Evolutionary conservation across 768 basidiomycete genomes (phyloP).

Genomic region (Kondoa subrosea): DNA sequence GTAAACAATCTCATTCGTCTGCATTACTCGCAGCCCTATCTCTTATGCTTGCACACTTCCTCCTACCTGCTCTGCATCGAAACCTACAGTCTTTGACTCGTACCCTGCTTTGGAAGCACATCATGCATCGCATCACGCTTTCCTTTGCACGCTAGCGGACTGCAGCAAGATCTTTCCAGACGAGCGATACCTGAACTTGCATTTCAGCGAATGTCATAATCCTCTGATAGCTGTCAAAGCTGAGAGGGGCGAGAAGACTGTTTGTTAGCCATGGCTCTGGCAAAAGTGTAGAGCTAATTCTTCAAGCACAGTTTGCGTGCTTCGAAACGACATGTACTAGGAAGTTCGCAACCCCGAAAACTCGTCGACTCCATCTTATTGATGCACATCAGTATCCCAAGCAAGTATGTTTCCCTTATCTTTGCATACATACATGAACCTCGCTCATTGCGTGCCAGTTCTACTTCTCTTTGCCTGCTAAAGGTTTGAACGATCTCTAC

Average conservation of each 20-base stretch:
- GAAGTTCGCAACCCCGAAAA: constrained; percentile 19
- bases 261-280: background rate
- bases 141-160: constrained; percentile 12
- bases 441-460: background rate
- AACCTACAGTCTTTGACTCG: constrained; percentile 6
- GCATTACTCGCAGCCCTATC: background rate
- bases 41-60: constrained; percentile 21
- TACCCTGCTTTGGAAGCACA: constrained; percentile 11
- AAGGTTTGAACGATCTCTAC: constrained; percentile 13
- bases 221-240: constrained; percentile 14
- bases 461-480: constrained; percentile 11
- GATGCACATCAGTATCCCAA: constrained; percentile 23
- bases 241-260: constrained; percentile 24
- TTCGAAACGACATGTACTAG: constrained; percentile 12
- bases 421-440: background rate
- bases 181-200: constrained; percentile 18
- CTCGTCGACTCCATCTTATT: constrained; percentile 24
- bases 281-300: background rate
- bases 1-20: too few relatives aligned
- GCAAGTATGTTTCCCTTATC: constrained; percentile 1
- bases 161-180: constrained; percentile 24
- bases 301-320: constrained; percentile 23
- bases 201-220: constrained; percentile 25
- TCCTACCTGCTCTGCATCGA: constrained; percentile 13
- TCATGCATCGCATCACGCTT: constrained; percentile 17